Percentiles rank a stretch among this genome's conserved stretches.
phyloP scores from a whole-genome alignment of 2,329 filamentous ascomycete genomes.

The Diaporthe sp. region DNA sequence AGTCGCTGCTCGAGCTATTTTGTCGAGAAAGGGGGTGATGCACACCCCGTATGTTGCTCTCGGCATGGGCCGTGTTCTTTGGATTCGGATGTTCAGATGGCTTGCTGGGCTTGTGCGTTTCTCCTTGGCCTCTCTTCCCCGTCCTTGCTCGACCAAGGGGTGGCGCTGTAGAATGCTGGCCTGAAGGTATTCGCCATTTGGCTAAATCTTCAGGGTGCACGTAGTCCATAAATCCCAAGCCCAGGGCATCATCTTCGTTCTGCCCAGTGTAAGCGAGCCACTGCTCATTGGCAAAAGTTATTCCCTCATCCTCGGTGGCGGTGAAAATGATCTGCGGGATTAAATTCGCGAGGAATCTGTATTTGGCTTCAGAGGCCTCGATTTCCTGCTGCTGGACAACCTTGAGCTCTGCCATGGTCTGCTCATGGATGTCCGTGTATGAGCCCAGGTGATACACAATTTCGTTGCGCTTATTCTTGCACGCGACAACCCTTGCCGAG shows the following conservation, averaged over 20 bases:
- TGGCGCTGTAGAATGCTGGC: constrained; percentile 54
- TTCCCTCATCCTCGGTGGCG: constrained; percentile 86
- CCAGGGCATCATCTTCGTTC: constrained; percentile 81
- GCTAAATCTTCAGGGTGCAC: constrained; percentile 93
- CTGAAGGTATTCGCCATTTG: constrained; percentile 79
- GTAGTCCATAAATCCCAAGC: constrained; percentile 89
- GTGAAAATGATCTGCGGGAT: constrained; percentile 98
- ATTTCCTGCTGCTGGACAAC: constrained; percentile 90
- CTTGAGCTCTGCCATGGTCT: constrained; percentile 90
- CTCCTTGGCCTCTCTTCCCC: constrained; percentile 19
- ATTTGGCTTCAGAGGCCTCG: constrained; percentile 92
- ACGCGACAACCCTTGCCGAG: constrained; percentile 89
- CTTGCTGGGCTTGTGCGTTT: constrained; percentile 40
- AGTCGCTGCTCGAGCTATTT: constrained; percentile 61
- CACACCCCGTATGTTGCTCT: constrained; percentile 43
- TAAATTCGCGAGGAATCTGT: constrained; percentile 90
- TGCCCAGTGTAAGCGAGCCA: constrained; percentile 96
- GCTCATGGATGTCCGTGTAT: constrained; percentile 98
- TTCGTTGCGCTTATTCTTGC: constrained; percentile 82
- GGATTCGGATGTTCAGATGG: not conserved
- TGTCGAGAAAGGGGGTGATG: constrained; percentile 58
- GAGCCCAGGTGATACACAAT: constrained; percentile 95
- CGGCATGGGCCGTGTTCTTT: constrained; percentile 36
- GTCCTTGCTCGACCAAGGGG: constrained; percentile 37
- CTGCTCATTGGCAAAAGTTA: constrained; percentile 96